Evolutionary conservation across 352 stramenopile species (phyloP), one percentile per base, ranked within the genome.

Genomic region (Pythium myriotylum): DNA sequence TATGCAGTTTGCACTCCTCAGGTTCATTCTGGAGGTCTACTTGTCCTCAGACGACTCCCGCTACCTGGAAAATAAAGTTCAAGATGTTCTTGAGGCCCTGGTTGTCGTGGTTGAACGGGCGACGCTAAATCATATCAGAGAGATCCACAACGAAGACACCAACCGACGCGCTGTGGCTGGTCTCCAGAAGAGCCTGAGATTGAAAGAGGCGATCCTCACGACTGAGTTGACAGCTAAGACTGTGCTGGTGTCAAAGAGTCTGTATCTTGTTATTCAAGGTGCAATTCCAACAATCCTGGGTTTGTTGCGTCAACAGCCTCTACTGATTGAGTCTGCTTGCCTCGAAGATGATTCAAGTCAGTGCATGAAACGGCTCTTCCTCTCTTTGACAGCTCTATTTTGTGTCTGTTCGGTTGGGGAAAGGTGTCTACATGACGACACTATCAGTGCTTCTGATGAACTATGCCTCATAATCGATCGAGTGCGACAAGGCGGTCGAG

Each of bases 11-110:
- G 76, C 77, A 13, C 48, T 86, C 8, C 54, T 89, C n/a, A 72
- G 80, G 3, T 89, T 85, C 50, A 46, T 89, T 48, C 72, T 83
- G 29, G 66, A 89, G 58, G 74, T 84, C 7, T 89, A 73, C 52
- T 56, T 89, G n/a, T 70, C 75, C 10, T 77, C 77, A 0, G 80
- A 89, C 24, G 77, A 88, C 19, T 74, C 76, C 5, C 77, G 86
- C 57, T 60, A 63, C 14, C 74, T 73, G 13, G 62, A 79, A 1
- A 74, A 85, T 9, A 47, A 79, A n/a, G 53, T 88, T 14, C 8
- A 69, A 1, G 59, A 59, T n/a, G 64, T 84, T 26, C 62, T 89
- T 41, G 52, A 52, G 10, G 41, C 54, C 23, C 24, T 88, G 32
- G 62, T 47, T 19, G 40, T 65, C 24, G 24, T 84, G 7, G 82